Conservation (phyloP, 345 rosid species). For the Aquilaria sinensis region DNA sequence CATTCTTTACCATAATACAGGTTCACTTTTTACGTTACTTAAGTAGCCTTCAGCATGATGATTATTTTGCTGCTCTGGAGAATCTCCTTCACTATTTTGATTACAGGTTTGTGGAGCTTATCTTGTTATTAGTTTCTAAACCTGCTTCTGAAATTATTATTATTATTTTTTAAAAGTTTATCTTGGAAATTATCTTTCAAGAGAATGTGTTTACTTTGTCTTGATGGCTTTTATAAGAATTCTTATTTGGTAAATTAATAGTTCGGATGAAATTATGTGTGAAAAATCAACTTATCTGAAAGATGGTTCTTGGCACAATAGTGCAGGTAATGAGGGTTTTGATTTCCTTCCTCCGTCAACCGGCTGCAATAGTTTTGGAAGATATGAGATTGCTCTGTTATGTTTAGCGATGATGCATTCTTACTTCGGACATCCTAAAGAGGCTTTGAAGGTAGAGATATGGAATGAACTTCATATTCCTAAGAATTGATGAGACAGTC, state of each 20-base stretch:
- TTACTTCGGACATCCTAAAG: slow-evolving; percentile 95
- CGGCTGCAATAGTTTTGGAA: slow-evolving; percentile 49
- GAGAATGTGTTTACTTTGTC: neutral
- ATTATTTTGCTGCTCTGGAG: slow-evolving; percentile 89
- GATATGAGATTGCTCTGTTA: slow-evolving; percentile 78
- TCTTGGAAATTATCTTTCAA: slow-evolving; percentile 1
- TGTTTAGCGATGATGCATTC: slow-evolving; percentile 95
- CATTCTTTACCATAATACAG: slow-evolving; percentile 34
- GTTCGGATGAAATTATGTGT: slow-evolving; percentile 8
- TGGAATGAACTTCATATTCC: slow-evolving; percentile 4
- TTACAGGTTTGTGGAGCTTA: slow-evolving; percentile 57
- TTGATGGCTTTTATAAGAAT: slow-evolving; percentile 7
- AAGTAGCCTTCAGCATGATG: slow-evolving; percentile 79
- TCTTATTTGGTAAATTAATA: slow-evolving; percentile 10
- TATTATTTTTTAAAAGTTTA: neutral
- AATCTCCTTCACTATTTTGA: slow-evolving; percentile 89
- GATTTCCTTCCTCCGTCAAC: slow-evolving; percentile 58
- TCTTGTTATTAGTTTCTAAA: neutral
- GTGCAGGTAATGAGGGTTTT: slow-evolving; percentile 98
- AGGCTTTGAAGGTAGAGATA: slow-evolving; percentile 75
- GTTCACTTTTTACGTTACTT: slow-evolving; percentile 92
- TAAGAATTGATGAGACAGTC: neutral
- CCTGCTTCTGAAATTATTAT: neutral
- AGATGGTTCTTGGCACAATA: slow-evolving; percentile 35
- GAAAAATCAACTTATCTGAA: slow-evolving; percentile 30